Evolutionary conservation across 306 rosid species (phyloP).

Genomic region (Cicer chorassanicum): DNA sequence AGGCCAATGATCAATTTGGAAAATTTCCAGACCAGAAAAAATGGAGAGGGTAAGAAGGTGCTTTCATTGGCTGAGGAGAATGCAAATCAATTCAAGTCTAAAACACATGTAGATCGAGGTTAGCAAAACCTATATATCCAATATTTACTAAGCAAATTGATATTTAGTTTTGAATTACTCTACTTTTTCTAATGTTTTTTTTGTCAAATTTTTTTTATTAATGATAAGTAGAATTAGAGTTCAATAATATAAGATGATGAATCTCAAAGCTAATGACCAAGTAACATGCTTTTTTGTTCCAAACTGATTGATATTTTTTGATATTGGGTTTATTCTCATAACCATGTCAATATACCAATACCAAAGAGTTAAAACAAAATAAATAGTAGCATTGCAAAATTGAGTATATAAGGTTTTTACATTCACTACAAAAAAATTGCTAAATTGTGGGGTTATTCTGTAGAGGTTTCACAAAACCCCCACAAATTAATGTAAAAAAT

Average conservation of each 20-base stretch:
- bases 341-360: not conserved
- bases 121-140: not conserved
- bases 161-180: not conserved
- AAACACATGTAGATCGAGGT: slow-evolving; percentile 29
- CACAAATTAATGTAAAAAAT: no score
- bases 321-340: no score
- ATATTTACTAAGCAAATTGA: no score
- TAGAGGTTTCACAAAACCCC: no score
- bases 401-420: no score
- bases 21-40: not conserved
- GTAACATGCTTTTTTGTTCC: not conserved
- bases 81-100: not conserved
- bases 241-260: not conserved
- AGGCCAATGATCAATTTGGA: not conserved
- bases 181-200: not conserved
- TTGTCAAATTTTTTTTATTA: not conserved
- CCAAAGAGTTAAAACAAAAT: not conserved
- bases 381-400: no score
- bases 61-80: not conserved
- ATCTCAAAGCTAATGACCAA: not conserved
- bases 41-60: not conserved
- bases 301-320: not conserved
- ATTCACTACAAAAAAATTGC: no score
- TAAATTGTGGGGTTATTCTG: no score
- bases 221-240: not conserved